Evolutionary conservation across 768 basidiomycete species (phyloP).

Genomic region (Gelatoporia subvermispora): DNA sequence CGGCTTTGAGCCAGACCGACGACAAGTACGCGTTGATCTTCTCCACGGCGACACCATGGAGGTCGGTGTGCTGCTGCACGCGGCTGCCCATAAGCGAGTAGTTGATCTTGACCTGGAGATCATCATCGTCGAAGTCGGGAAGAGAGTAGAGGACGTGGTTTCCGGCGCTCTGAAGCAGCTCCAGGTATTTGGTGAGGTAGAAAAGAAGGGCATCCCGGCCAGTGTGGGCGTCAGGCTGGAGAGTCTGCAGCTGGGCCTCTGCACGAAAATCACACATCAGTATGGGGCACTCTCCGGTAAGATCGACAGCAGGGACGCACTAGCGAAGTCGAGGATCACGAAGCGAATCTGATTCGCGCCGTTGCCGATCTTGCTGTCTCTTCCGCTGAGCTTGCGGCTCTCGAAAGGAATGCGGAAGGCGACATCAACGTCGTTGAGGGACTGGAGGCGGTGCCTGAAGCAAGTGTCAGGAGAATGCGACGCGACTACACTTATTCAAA

Average conservation of each 20-base stretch:
- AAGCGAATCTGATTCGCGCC: slow-evolving; percentile 10
- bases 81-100: slow-evolving; percentile 9
- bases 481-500: neutral
- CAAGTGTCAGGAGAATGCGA: too few species aligned
- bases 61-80: neutral
- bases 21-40: slow-evolving; percentile 15
- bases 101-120: slow-evolving; percentile 13
- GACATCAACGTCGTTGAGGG: slow-evolving; percentile 5
- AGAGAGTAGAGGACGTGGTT: slow-evolving; percentile 23
- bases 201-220: slow-evolving; percentile 2
- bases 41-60: slow-evolving; percentile 7
- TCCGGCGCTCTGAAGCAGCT: slow-evolving; percentile 17
- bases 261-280: neutral
- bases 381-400: slow-evolving; percentile 9
- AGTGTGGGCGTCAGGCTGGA: neutral
- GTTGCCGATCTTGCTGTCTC: slow-evolving; percentile 10
- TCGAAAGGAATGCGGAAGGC: slow-evolving; percentile 19
- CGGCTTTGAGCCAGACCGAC: slow-evolving; percentile 11
- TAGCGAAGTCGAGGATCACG: slow-evolving; percentile 9
- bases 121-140: slow-evolving; percentile 21
- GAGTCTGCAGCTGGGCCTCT: slow-evolving; percentile 8
- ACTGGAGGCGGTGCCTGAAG: slow-evolving; percentile 5
- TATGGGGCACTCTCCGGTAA: neutral
- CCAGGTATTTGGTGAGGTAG: slow-evolving; percentile 18
- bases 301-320: slow-evolving; percentile 5